Conservation (phyloP, 2,329 filamentous ascomycete genomes). For the Fusarium sp. region DNA sequence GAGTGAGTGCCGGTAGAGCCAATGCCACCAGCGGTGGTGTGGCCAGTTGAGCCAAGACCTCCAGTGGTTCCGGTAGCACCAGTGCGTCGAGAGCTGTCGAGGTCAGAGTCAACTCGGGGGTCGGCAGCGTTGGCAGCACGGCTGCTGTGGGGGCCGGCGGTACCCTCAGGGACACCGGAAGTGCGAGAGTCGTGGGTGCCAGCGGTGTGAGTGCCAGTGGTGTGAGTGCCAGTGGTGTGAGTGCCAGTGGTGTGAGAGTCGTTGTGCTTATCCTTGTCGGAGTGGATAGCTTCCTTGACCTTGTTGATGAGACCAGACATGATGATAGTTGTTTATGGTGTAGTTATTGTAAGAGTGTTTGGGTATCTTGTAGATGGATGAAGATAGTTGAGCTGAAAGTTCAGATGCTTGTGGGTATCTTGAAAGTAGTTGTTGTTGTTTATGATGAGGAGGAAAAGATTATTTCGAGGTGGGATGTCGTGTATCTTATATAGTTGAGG, state of each 20-base stretch:
- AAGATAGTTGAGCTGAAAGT: slow-evolving; percentile 14
- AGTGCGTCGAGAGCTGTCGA: slow-evolving; percentile 53
- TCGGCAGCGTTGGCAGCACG: slow-evolving; percentile 58
- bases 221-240: slow-evolving; percentile 32
- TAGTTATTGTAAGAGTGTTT: slow-evolving; percentile 9
- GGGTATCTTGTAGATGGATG: slow-evolving; percentile 24
- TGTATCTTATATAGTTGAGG: slow-evolving; percentile 41
- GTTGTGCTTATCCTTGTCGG: slow-evolving; percentile 57
- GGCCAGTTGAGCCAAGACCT: slow-evolving; percentile 51
- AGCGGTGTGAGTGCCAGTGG: neutral
- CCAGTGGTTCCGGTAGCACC: slow-evolving; percentile 41
- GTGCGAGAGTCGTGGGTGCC: slow-evolving; percentile 28
- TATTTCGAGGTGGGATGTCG: neutral
- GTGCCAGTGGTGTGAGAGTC: slow-evolving; percentile 3
- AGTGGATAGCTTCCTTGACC: slow-evolving; percentile 66
- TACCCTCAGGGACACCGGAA: slow-evolving; percentile 31
- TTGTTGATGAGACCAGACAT: slow-evolving; percentile 70
- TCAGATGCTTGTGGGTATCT: slow-evolving; percentile 36
- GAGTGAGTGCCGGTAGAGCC: slow-evolving; percentile 43
- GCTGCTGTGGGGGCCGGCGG: slow-evolving; percentile 31
- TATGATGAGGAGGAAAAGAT: slow-evolving; percentile 14
- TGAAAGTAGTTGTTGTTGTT: slow-evolving; percentile 24
- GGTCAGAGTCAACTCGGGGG: slow-evolving; percentile 65
- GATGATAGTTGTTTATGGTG: slow-evolving; percentile 43
- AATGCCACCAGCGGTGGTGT: slow-evolving; percentile 46